phyloP scores from a whole-genome alignment of 2,329 filamentous ascomycete genomes.

The Fonsecaea pugnacius region DNA sequence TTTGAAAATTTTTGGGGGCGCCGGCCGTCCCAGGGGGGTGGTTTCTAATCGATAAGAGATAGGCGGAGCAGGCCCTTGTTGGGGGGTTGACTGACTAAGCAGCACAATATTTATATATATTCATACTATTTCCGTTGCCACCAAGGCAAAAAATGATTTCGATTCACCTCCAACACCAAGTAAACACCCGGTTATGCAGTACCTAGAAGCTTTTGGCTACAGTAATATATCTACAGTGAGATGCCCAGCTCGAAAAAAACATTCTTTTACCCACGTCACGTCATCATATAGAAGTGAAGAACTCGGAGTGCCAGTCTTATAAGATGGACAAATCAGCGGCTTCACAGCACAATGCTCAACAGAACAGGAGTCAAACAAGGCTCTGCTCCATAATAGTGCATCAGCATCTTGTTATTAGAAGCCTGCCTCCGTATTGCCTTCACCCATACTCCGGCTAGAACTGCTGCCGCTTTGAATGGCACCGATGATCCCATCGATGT shows the following conservation, averaged over 20 bases:
- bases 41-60: constrained; percentile 22
- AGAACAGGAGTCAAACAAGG: neutral
- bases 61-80: neutral
- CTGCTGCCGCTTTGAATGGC: constrained; percentile 90
- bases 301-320: neutral
- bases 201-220: neutral
- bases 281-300: neutral
- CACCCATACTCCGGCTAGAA: constrained; percentile 89
- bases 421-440: constrained; percentile 80
- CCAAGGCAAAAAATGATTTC: neutral
- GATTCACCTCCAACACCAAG: neutral
- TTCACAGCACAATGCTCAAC: neutral
- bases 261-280: neutral
- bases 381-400: neutral
- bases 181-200: neutral
- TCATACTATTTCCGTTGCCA: neutral
- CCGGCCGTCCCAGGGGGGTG: neutral
- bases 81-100: constrained; percentile 9
- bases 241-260: neutral
- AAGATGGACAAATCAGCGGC: neutral
- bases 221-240: constrained; percentile 1
- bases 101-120: neutral
- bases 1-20: constrained; percentile 21
- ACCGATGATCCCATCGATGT: constrained; percentile 88
- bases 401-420: constrained; percentile 23